phyloP scores from a whole-genome alignment of 2,329 filamentous ascomycete species.

The Orbilia ellipsospora region DNA sequence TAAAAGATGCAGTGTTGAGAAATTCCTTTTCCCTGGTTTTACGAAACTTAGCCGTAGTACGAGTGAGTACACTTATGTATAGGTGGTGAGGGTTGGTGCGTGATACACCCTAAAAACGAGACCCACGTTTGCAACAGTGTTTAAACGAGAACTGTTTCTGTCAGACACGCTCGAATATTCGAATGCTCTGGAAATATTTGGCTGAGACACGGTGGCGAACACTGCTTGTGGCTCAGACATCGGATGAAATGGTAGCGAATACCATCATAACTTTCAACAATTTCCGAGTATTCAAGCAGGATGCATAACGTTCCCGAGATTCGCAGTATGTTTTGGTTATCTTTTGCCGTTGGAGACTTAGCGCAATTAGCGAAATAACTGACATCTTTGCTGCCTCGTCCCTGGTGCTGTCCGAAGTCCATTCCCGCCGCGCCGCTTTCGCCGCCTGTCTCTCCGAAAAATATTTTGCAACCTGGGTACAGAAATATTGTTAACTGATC shows the following conservation, averaged over 20 bases:
- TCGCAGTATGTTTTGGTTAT: conserved; percentile 13
- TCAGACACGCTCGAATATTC: conserved; percentile 27
- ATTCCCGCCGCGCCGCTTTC: conserved; percentile 37
- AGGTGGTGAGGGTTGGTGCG: conserved; percentile 33
- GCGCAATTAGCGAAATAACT: too few species aligned
- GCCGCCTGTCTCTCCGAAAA: conserved; percentile 22
- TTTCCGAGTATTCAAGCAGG: conserved; percentile 5
- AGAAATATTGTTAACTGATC: neutral
- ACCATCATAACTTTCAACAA: conserved; percentile 16
- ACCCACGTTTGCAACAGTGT: conserved; percentile 19
- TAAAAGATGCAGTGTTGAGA: conserved; percentile 4
- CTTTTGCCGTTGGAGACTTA: conserved; percentile 21
- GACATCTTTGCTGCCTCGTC: too few species aligned
- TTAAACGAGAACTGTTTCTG: conserved; percentile 34
- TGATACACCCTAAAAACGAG: conserved; percentile 26
- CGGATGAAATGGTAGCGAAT: conserved; percentile 51
- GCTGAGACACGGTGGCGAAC: conserved; percentile 3
- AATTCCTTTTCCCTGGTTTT: conserved; percentile 13
- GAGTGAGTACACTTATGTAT: conserved; percentile 1
- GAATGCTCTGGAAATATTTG: neutral
- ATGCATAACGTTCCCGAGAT: neutral
- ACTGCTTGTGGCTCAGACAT: conserved; percentile 39
- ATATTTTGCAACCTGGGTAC: neutral
- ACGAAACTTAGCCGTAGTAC: conserved; percentile 41
- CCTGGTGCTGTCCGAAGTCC: neutral